Base-by-base conservation (phyloP, 2,329 filamentous ascomycete species). In the Monosporascus sp. region DNA sequence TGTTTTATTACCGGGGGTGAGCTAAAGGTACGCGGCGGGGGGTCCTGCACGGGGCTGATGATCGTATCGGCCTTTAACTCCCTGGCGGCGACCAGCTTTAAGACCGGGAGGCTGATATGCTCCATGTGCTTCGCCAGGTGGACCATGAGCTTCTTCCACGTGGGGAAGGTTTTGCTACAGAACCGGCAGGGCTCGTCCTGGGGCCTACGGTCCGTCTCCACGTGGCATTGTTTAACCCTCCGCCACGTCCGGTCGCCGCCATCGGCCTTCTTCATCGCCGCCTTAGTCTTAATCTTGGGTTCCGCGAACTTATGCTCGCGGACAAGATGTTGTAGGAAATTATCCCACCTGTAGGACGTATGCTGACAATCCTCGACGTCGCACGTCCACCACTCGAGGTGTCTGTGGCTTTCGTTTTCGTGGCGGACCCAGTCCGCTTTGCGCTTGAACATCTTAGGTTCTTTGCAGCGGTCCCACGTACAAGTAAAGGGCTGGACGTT, bases 401-500 rank as follows among this genome's bases (percentile, higher is more conserved):
- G 90, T 24, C 92, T 83, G 67, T 97, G 92, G 26, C 88, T 85
- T 70, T 97, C 92, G 61, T 93, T 96, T 68, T 96, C 92, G 64
- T 97, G 92, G 31, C 92, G 83, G 22, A 96, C 91, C 92, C 92
- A 97, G 67, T 97, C 92, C 16, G 92, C 92, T 71, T 96, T 97
- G 48, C 91, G 84, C 72, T 96, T 96, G 77, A 96, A 97, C 37
- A 90, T 91, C 70, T 95, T 96, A 19, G 89, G 85, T 48, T 96
- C 91, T 8, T 82, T 81, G 66, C 92, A 96, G 49, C 84, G 79
- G 2, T 88, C 84, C 74, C 93, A 96, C 0, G 91, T 96, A 71
- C 92, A 97, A 3, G 90, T 95, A 62, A 96, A 96, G 0, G 92
- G 92, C 66, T 94, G 89, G 1, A 96, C 84, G 67, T 97, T 92